Conservation (phyloP, 2,329 filamentous ascomycete species). For the Plectosphaerella sp. region DNA sequence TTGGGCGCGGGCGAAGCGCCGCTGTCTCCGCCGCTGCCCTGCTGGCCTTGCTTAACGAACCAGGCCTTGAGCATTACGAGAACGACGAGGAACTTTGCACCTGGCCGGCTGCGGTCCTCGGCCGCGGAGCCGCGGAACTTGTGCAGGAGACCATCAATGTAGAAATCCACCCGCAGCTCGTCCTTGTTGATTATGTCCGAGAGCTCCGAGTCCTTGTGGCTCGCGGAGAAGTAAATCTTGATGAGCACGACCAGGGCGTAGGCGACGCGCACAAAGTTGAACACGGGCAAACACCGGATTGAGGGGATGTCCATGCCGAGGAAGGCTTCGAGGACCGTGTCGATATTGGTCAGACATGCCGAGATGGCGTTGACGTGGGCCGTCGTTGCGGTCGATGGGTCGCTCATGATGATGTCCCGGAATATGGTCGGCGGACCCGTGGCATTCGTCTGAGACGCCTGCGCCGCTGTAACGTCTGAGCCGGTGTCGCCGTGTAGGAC, state of each 20-base stretch:
- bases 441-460: constrained; percentile 39
- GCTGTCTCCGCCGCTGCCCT: constrained; percentile 2
- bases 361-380: constrained; percentile 64
- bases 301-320: constrained; percentile 52
- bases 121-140: constrained; percentile 62
- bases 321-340: constrained; percentile 63
- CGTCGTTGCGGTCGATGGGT: constrained; percentile 36
- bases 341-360: constrained; percentile 61
- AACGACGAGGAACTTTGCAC: constrained; percentile 67
- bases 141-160: constrained; percentile 65
- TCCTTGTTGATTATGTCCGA: constrained; percentile 66
- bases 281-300: constrained; percentile 63
- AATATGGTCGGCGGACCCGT: constrained; percentile 39
- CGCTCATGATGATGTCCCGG: constrained; percentile 35
- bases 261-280: constrained; percentile 66
- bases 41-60: constrained; percentile 52
- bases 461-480: constrained; percentile 40
- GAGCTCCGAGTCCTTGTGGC: constrained; percentile 59
- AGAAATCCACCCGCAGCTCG: constrained; percentile 59
- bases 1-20: neutral
- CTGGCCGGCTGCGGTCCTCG: constrained; percentile 59
- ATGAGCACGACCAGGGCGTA: constrained; percentile 69
- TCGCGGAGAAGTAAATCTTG: constrained; percentile 68
- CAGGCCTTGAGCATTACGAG: constrained; percentile 66
- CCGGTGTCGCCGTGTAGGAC: constrained; percentile 61